phyloP scores from a whole-genome alignment of 495 filamentous ascomycete species.

The Tuber aestivum region DNA sequence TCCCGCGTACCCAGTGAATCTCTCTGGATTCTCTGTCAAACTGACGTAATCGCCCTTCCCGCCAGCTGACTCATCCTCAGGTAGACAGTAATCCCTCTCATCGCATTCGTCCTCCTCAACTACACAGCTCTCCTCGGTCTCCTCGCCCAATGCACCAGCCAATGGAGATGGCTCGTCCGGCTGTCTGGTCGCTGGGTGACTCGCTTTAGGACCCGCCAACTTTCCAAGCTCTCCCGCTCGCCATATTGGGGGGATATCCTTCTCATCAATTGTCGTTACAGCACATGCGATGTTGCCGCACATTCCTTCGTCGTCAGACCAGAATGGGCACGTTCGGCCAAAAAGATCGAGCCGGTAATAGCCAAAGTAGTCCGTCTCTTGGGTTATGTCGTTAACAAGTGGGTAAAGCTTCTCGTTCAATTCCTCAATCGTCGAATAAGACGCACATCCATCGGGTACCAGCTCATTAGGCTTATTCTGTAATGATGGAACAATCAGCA shows the following conservation, averaged over 20 bases:
- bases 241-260: conserved; percentile 88
- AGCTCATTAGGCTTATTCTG: conserved; percentile 33
- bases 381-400: conserved; percentile 72
- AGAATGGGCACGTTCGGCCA: conserved; percentile 91
- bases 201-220: conserved; percentile 82
- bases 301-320: conserved; percentile 86
- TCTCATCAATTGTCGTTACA: conserved; percentile 91
- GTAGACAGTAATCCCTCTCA: conserved; percentile 92
- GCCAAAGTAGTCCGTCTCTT: conserved; percentile 91
- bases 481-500: neutral
- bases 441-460: conserved; percentile 81
- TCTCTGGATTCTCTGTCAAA: conserved; percentile 85
- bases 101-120: conserved; percentile 98
- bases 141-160: conserved; percentile 72
- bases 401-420: conserved; percentile 74
- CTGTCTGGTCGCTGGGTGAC: conserved; percentile 74
- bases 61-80: conserved; percentile 81
- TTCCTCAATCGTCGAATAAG: conserved; percentile 78
- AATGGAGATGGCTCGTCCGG: conserved; percentile 65
- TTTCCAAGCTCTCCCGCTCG: conserved; percentile 86
- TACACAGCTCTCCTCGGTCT: conserved; percentile 90
- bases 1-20: conserved; percentile 90
- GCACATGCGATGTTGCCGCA: conserved; percentile 97
- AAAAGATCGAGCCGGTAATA: conserved; percentile 97
- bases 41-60: conserved; percentile 95